Evolutionary conservation across 495 filamentous ascomycete species (phyloP).

Genomic region (Glonium stellatum): DNA sequence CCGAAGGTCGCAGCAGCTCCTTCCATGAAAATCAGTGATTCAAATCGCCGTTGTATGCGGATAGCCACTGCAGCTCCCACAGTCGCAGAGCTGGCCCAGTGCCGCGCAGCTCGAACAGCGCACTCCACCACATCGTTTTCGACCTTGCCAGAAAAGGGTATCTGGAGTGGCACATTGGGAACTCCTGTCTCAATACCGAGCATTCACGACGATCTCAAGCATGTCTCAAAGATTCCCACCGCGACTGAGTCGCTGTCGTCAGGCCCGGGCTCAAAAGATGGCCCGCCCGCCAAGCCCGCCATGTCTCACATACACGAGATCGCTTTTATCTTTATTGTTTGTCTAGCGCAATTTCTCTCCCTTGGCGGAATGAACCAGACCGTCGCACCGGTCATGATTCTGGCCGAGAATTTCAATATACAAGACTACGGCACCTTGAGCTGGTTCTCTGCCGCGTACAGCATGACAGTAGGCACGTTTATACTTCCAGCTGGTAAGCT

Average conservation of each 20-base stretch:
- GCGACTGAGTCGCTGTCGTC: conserved; percentile 5
- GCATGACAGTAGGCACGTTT: conserved; percentile 30
- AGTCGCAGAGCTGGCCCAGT: conserved; percentile 15
- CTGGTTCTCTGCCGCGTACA: conserved; percentile 30
- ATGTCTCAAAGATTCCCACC: conserved; percentile 4
- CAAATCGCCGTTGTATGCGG: background rate
- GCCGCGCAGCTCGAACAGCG: conserved; percentile 2
- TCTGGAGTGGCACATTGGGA: background rate
- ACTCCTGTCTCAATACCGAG: background rate
- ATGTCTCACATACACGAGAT: conserved; percentile 36
- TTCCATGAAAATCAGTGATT: background rate
- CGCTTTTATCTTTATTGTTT: conserved; percentile 39
- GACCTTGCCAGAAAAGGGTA: background rate
- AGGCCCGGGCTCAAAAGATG: background rate
- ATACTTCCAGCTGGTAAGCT: conserved; percentile 29
- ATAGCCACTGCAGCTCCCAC: background rate
- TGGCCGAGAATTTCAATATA: conserved; percentile 20
- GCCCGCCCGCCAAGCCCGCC: background rate
- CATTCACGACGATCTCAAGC: conserved; percentile 5
- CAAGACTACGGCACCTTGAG: conserved; percentile 25
- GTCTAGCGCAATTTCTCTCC: conserved; percentile 40
- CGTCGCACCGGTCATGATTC: conserved; percentile 21
- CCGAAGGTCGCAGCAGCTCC: background rate
- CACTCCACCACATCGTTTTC: background rate
- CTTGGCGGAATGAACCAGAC: conserved; percentile 22